Conservation (phyloP, 2,329 filamentous ascomycete species). For the Pseudohalonectria lignicola region DNA sequence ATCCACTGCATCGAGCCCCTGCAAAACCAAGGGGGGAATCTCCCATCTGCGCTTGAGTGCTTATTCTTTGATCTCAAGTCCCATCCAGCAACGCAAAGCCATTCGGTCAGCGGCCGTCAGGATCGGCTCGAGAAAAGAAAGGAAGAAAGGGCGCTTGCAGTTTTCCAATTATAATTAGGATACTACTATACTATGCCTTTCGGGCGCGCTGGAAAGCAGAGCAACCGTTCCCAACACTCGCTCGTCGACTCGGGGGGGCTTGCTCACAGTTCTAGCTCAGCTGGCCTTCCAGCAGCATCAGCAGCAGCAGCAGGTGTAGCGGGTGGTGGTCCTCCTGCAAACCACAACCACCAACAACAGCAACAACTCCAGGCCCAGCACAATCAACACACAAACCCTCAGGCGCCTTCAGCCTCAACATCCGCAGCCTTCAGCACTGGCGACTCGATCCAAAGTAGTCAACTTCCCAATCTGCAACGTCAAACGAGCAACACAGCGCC, state of each 20-base stretch:
- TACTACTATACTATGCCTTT: slow-evolving; percentile 36
- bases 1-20: background rate
- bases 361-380: slow-evolving; percentile 15
- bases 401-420: slow-evolving; percentile 12
- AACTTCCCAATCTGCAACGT: background rate
- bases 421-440: slow-evolving; percentile 6
- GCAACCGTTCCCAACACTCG: slow-evolving; percentile 38
- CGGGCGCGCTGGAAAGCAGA: slow-evolving; percentile 41
- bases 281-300: slow-evolving; percentile 14
- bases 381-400: slow-evolving; percentile 7
- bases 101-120: slow-evolving; percentile 1
- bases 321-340: slow-evolving; percentile 1
- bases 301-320: slow-evolving; percentile 8
- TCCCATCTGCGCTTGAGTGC: background rate
- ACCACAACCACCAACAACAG: slow-evolving; percentile 17
- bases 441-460: background rate
- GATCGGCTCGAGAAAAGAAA: background rate
- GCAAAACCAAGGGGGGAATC: background rate
- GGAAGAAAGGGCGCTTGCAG: too few relatives aligned
- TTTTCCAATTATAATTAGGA: too few relatives aligned
- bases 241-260: background rate
- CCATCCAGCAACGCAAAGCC: background rate
- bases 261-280: slow-evolving; percentile 7
- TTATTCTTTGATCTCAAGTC: background rate
- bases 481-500: background rate